Conservation (phyloP, 129 eudicot genomes). For the Escallonia herrerae region DNA sequence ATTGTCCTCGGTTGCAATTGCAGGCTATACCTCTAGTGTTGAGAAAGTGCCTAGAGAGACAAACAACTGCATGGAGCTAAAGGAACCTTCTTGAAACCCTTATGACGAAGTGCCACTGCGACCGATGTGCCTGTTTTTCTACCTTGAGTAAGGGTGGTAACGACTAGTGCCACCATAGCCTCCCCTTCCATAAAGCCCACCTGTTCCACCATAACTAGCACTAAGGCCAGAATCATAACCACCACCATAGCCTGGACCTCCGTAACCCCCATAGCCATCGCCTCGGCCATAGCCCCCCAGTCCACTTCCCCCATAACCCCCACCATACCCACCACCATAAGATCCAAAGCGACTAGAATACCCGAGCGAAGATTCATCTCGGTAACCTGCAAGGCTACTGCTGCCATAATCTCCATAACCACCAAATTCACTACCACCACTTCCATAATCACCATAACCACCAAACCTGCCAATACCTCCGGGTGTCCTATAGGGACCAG, state of each 20-base stretch:
- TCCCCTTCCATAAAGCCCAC: too few relatives aligned
- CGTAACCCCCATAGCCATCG: conserved; percentile 19
- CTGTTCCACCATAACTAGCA: conserved; percentile 10
- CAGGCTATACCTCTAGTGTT: conserved; percentile 18
- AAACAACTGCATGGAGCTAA: conserved; percentile 11
- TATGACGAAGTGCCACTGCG: conserved; percentile 17
- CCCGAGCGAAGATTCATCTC: conserved; percentile 44
- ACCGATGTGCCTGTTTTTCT: neutral
- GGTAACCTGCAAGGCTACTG: conserved; percentile 39
- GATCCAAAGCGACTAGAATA: conserved; percentile 54
- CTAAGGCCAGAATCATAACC: conserved; percentile 24
- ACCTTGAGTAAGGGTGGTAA: conserved; percentile 26
- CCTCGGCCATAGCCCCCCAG: conserved; percentile 29
- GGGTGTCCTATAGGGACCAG: conserved; percentile 32
- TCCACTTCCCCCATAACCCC: conserved; percentile 35
- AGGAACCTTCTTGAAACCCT: conserved; percentile 14
- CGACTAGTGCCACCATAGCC: conserved; percentile 21
- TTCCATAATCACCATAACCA: conserved; percentile 46
- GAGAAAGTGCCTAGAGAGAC: conserved; percentile 19
- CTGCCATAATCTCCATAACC: conserved; percentile 46
- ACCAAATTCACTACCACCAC: conserved; percentile 42
- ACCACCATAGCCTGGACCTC: conserved; percentile 22
- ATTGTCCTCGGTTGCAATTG: conserved; percentile 12
- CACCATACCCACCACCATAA: conserved; percentile 42
- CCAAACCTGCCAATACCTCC: conserved; percentile 41